A percentile compares a stretch with the other conserved stretches of the same genome.
Evolutionary conservation across 805 yeast species (phyloP).

Genomic region (Candida taoyuanica): DNA sequence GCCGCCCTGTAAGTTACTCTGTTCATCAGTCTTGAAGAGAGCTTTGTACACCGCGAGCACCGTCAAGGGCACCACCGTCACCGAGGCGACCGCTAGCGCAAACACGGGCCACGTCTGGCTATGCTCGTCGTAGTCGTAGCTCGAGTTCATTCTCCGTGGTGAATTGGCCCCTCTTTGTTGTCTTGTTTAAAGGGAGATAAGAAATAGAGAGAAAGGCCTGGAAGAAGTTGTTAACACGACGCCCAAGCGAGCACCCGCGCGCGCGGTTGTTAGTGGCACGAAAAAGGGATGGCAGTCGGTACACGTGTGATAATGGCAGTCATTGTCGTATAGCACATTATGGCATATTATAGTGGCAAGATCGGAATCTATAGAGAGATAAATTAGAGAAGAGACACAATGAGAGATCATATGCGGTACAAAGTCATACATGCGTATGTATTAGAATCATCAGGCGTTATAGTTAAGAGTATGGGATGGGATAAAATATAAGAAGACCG

Average conservation of each 20-base stretch:
- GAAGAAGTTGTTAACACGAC: neutral
- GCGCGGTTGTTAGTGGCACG: too few relatives aligned
- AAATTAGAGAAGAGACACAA: too few relatives aligned
- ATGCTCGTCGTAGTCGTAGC: constrained; percentile 26
- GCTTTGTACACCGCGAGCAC: constrained; percentile 9
- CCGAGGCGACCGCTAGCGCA: constrained; percentile 24
- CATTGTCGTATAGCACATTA: too few relatives aligned
- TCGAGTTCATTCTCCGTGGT: constrained; percentile 20
- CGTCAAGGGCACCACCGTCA: constrained; percentile 23
- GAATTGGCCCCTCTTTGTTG: neutral
- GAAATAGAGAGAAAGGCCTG: neutral
- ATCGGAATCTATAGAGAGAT: neutral
- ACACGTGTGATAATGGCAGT: too few relatives aligned
- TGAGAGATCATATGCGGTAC: too few relatives aligned
- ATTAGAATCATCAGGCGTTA: too few relatives aligned
- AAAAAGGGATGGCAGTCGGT: too few relatives aligned
- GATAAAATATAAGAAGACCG: too few relatives aligned
- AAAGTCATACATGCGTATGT: too few relatives aligned
- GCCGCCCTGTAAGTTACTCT: neutral
- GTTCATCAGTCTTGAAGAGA: too few relatives aligned
- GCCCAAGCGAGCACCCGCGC: neutral
- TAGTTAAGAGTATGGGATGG: too few relatives aligned
- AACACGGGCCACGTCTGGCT: constrained; percentile 28
- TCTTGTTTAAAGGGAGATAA: too few relatives aligned
- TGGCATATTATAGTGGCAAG: constrained; percentile 1